Conservation (phyloP, 148 eudicot genomes). For the Vaccinium myrtillus region DNA sequence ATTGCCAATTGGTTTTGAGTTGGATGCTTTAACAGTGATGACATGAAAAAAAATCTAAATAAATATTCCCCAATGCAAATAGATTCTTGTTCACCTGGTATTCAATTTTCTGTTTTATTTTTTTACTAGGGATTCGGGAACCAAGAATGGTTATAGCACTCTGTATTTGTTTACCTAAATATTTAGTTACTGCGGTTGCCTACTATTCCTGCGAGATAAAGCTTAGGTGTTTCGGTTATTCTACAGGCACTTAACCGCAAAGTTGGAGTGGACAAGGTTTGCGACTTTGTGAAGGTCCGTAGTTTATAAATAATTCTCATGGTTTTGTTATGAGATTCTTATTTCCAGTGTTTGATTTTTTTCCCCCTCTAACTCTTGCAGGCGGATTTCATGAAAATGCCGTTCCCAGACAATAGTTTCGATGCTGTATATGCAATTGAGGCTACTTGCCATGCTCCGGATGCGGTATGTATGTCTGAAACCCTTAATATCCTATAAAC, state of each 20-base stretch:
- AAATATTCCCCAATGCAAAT: background rate
- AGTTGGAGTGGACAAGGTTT: constrained; percentile 76
- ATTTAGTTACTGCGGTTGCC: background rate
- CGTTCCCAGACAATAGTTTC: constrained; percentile 71
- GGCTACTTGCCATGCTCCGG: constrained; percentile 98
- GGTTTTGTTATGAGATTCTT: background rate
- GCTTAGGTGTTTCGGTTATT: background rate
- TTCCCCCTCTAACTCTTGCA: constrained; percentile 29
- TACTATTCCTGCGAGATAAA: background rate
- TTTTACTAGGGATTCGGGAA: background rate
- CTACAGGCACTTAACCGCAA: constrained; percentile 64
- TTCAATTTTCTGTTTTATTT: background rate
- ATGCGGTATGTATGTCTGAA: constrained; percentile 52
- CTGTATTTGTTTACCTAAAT: background rate
- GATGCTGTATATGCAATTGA: constrained; percentile 97
- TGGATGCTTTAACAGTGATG: too few species aligned
- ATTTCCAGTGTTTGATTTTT: background rate
- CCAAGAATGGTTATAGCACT: background rate
- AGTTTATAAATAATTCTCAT: background rate
- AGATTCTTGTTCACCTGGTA: background rate
- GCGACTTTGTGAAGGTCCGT: constrained; percentile 78
- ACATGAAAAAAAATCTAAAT: too few species aligned
- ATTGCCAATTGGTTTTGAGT: too few species aligned
- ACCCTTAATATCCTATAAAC: background rate
- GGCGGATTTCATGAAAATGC: constrained; percentile 99